Evolutionary conservation across 352 stramenopile species (phyloP).

Genomic region (Pythium dissimile): DNA sequence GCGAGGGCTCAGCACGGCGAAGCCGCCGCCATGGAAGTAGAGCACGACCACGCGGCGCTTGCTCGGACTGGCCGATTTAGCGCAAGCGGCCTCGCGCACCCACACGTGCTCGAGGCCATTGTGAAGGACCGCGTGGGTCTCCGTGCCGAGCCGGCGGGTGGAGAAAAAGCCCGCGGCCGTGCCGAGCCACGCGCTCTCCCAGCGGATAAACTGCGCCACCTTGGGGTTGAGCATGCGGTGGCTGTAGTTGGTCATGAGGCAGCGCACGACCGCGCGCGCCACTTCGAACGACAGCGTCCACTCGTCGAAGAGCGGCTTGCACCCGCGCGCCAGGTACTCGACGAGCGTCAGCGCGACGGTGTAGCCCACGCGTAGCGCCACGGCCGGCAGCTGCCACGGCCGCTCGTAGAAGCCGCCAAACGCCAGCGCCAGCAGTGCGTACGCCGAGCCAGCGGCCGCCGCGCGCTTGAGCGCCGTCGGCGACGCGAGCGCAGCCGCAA

Average conservation of each 20-base stretch:
- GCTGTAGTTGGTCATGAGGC: constrained; percentile 13
- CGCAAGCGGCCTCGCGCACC: background rate
- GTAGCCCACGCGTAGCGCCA: constrained; percentile 12
- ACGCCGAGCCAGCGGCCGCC: constrained; percentile 13
- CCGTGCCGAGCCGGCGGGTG: constrained; percentile 4
- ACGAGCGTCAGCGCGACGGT: background rate
- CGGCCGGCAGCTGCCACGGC: constrained; percentile 9
- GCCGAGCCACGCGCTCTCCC: constrained; percentile 7
- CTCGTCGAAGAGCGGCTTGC: constrained; percentile 11
- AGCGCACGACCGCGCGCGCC: constrained; percentile 9
- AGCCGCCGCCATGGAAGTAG: constrained; percentile 53
- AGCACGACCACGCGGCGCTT: constrained; percentile 35
- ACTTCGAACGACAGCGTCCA: constrained; percentile 28
- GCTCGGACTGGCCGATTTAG: background rate
- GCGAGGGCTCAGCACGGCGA: constrained; percentile 35
- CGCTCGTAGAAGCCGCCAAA: constrained; percentile 17
- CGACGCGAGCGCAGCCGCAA: background rate
- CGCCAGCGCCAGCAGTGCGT: constrained; percentile 2
- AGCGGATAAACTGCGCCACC: constrained; percentile 14
- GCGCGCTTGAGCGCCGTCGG: background rate
- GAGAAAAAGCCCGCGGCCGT: constrained; percentile 2
- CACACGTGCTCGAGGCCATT: constrained; percentile 29
- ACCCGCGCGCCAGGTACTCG: constrained; percentile 23
- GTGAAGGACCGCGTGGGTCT: constrained; percentile 1
- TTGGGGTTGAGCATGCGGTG: constrained; percentile 2